phyloP scores from a whole-genome alignment of 371 early-diverging fungal genomes.

The Mortierella sp. region DNA sequence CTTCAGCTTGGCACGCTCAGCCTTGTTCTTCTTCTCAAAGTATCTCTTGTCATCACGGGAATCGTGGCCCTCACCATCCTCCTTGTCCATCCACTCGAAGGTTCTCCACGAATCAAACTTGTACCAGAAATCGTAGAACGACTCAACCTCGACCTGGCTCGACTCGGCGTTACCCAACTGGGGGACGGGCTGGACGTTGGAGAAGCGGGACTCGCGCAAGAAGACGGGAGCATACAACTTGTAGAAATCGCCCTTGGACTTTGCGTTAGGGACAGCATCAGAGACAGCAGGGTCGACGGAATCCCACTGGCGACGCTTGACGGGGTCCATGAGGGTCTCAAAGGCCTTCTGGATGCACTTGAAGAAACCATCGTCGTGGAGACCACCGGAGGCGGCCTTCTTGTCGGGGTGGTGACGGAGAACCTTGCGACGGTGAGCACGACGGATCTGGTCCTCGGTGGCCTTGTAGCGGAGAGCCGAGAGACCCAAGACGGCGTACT shows the following conservation, averaged over 20 bases:
- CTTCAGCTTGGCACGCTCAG: slow-evolving; percentile 92
- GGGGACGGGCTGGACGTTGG: slow-evolving; percentile 89
- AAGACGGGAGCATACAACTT: slow-evolving; percentile 90
- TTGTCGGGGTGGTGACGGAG: slow-evolving; percentile 92
- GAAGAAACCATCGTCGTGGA: slow-evolving; percentile 96
- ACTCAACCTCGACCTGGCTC: slow-evolving; percentile 87
- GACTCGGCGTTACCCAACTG: slow-evolving; percentile 81
- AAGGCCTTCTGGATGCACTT: slow-evolving; percentile 99
- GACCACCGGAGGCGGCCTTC: slow-evolving; percentile 82
- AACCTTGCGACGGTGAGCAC: slow-evolving; percentile 88
- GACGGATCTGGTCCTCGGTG: slow-evolving; percentile 87
- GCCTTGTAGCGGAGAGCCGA: slow-evolving; percentile 86
- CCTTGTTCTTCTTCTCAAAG: slow-evolving; percentile 95
- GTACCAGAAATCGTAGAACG: slow-evolving; percentile 98
- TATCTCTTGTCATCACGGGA: slow-evolving; percentile 97
- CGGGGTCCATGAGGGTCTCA: slow-evolving; percentile 94
- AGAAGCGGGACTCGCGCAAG: slow-evolving; percentile 93
- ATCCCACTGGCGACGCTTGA: slow-evolving; percentile 96
- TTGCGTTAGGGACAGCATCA: slow-evolving; percentile 75
- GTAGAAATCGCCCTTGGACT: slow-evolving; percentile 91
- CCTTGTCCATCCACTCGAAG: slow-evolving; percentile 98
- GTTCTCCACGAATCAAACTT: slow-evolving; percentile 97
- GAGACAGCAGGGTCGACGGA: slow-evolving; percentile 89
- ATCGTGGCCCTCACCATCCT: slow-evolving; percentile 91
- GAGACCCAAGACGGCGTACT: slow-evolving; percentile 90